A percentile compares a stretch with the other conserved stretches of the same genome.
Conservation (phyloP, 2,329 filamentous ascomycete genomes). For the Tolypocladium tundrense region DNA sequence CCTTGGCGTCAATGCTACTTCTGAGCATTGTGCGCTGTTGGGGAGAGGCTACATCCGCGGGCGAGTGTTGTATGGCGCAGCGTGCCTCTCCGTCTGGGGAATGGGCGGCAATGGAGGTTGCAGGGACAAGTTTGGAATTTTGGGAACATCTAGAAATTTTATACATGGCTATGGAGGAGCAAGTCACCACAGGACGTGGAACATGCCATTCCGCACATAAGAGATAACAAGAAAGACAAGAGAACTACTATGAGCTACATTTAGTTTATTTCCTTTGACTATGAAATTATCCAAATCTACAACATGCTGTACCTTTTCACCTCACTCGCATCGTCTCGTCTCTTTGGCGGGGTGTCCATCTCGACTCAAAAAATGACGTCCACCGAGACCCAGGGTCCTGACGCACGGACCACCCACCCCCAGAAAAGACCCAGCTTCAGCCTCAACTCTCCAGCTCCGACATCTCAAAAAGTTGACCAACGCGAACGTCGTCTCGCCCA, state of each 20-base stretch:
- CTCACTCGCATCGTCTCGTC: not conserved
- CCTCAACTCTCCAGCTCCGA: not conserved
- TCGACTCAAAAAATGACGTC: not conserved
- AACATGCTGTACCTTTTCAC: no score
- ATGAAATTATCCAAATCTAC: no score
- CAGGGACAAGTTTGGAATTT: not conserved
- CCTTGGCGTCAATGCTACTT: constrained; percentile 27
- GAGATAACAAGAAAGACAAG: no score
- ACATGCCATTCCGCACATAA: no score
- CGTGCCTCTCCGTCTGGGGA: not conserved
- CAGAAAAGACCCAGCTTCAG: not conserved
- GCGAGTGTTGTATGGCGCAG: not conserved
- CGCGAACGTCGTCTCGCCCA: not conserved
- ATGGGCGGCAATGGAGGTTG: not conserved
- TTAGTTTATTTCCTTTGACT: no score
- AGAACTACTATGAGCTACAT: no score
- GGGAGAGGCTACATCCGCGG: not conserved
- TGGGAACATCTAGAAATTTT: not conserved
- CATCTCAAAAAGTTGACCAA: not conserved
- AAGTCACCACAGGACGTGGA: no score
- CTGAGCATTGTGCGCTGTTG: constrained; percentile 16
- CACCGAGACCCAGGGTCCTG: not conserved
- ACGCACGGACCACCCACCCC: not conserved
- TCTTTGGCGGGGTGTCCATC: not conserved
- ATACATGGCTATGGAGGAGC: not conserved